Conservation (phyloP, 208 protist genomes). For the Trypanosomatidae sp. region DNA sequence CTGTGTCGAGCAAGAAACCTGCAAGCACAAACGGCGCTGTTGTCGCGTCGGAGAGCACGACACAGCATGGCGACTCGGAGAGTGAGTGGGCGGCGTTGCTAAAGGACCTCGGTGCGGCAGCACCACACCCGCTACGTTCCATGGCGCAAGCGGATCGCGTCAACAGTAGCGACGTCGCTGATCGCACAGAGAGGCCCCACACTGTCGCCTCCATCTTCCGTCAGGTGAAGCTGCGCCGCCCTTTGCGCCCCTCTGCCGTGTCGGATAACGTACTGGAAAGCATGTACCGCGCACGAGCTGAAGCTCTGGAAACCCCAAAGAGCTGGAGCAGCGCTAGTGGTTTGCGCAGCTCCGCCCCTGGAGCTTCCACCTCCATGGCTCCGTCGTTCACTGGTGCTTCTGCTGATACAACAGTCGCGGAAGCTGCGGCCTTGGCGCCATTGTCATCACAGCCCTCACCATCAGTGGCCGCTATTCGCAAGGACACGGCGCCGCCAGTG, state of each 20-base stretch:
- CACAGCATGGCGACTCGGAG: slow-evolving; percentile 12
- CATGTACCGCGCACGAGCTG: slow-evolving; percentile 5
- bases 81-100: slow-evolving; percentile 33
- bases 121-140: background rate
- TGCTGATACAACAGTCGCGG: background rate
- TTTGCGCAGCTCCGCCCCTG: background rate
- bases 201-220: slow-evolving; percentile 24
- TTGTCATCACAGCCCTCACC: no score
- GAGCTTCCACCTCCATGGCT: background rate
- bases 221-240: slow-evolving; percentile 33
- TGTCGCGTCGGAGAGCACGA: background rate
- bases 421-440: background rate
- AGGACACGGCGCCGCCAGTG: slow-evolving; percentile 27
- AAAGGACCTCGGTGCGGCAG: slow-evolving; percentile 5
- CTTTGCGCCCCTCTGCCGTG: slow-evolving; percentile 28
- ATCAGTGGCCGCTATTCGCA: background rate
- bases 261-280: slow-evolving; percentile 15
- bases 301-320: background rate
- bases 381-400: background rate
- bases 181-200: background rate
- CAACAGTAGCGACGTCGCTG: background rate
- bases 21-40: background rate
- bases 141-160: background rate
- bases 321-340: background rate
- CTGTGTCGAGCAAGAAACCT: background rate